Base-by-base conservation (phyloP, 2,329 filamentous ascomycete genomes). In the Monascus ruber region DNA sequence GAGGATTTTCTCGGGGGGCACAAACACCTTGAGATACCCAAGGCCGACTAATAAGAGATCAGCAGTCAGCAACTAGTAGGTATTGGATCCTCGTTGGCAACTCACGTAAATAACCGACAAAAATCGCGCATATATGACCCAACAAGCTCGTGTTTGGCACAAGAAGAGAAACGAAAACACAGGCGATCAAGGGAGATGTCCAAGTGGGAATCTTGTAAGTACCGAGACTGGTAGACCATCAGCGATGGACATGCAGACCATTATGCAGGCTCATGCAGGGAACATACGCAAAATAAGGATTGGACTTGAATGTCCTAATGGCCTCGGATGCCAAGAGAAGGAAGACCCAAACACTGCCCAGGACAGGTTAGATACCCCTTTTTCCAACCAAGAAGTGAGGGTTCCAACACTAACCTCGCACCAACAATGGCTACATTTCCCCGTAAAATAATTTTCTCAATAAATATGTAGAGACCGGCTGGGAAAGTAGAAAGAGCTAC, bases 21-120 rank as follows among this genome's bases (percentile, higher is more conserved):
- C 84, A 32, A 96, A 73, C 55, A 93, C 82, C 60, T 86, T 88
- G 51, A 96, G 77, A 58, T 88, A 94, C 35, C 88, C 88, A 42
- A 94, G 69, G 3, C 85, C 89, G 68, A 81, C 84, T 88, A 37
- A 32, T 27, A 33, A 39, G 17, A 17, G 17, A 3, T 17, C 17
- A 17, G 17, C 17, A 17, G 17, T 17, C 17, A 17, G 17, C 17
- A 17, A 17, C 17, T 3, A 17, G 17, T 17, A 17, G 17, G 17
- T 17, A 17, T 17, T 17, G 17, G 17, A 17, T 17, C 17, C 17
- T 17, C 17, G 17, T 3, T 17, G 17, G 17, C 3, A 32, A 69
- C 80, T 65, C 71, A 86, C 88, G 89, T 36, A 86, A 63, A 67
- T 95, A 96, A 32, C 91, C 91, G 39, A 94, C 76, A 2, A 68